Conservation (phyloP, 139 green algal species). For the Coelastrella sp. region DNA sequence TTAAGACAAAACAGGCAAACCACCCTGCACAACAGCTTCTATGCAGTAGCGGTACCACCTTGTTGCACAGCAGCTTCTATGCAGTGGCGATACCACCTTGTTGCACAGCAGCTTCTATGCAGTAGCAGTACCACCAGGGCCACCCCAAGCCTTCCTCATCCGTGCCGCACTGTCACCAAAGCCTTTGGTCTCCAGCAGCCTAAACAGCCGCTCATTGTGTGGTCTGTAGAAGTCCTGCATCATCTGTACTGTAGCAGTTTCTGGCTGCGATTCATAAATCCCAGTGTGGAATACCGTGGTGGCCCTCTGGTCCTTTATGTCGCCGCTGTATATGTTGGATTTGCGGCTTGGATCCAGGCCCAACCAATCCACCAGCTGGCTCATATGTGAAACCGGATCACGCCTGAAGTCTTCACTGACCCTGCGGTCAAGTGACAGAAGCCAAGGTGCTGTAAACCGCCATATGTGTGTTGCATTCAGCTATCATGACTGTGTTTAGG, state of each 20-base stretch:
- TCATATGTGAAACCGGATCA: background rate
- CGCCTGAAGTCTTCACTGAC: background rate
- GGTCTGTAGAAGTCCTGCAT: background rate
- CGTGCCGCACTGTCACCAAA: background rate
- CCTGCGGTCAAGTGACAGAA: background rate
- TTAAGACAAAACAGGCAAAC: too few relatives aligned
- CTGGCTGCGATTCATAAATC: background rate
- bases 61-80: too few relatives aligned
- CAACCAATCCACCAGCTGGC: background rate
- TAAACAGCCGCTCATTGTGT: slow-evolving; percentile 10
- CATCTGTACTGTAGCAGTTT: background rate
- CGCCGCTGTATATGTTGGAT: background rate
- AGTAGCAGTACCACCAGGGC: too few relatives aligned
- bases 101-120: too few relatives aligned
- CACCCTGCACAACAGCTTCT: too few relatives aligned
- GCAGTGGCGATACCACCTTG: too few relatives aligned
- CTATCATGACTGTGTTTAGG: too few relatives aligned
- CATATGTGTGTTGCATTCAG: background rate
- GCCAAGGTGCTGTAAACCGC: background rate
- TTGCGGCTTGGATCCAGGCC: background rate
- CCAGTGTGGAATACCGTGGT: background rate
- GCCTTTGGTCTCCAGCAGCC: background rate
- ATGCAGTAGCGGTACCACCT: too few relatives aligned
- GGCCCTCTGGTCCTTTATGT: too few relatives aligned
- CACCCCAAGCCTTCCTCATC: background rate